These are phyloP conservation scores for Candida anutae DNA, from an alignment of 1,139 yeast genomes.

Conservation along the genomic window DNA sequence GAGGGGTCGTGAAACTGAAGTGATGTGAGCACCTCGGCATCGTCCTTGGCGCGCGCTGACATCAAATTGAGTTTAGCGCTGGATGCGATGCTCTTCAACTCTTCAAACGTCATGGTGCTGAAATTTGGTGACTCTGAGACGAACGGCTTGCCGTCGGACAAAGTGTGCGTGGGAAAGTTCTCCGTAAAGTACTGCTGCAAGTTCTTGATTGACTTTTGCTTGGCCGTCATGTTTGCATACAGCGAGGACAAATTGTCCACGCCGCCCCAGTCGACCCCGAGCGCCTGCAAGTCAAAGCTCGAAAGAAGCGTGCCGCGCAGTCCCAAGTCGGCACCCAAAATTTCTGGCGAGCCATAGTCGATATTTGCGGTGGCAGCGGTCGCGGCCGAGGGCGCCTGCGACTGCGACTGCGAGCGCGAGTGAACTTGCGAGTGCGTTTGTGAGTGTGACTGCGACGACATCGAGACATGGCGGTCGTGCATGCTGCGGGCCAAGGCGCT, in stretches of 20 bases:
- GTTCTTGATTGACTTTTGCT: constrained; percentile 9
- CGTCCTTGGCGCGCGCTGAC: not conserved
- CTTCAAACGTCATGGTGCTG: constrained; percentile 2
- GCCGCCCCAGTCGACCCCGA: constrained; percentile 29
- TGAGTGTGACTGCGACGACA: constrained; percentile 69
- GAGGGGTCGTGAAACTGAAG: constrained; percentile 27
- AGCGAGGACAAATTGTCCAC: constrained; percentile 25
- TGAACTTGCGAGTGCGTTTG: constrained; percentile 52
- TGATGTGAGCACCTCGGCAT: constrained; percentile 8
- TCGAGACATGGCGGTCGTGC: constrained; percentile 71
- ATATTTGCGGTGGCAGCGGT: too few relatives aligned
- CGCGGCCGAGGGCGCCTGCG: too few relatives aligned
- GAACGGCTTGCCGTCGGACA: not conserved
- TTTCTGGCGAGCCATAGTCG: too few relatives aligned
- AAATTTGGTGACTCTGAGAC: constrained; percentile 7
- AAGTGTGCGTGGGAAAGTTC: constrained; percentile 1
- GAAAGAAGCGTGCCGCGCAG: constrained; percentile 13
- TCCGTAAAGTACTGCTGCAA: constrained; percentile 10
- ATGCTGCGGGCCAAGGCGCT: too few relatives aligned
- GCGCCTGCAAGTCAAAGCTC: constrained; percentile 18
- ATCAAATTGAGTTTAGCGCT: too few relatives aligned
- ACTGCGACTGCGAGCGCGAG: constrained; percentile 17
- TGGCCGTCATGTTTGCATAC: constrained; percentile 6
- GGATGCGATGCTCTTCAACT: not conserved
- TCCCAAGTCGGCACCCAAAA: too few relatives aligned